These are phyloP conservation scores for Sporothrix protearum DNA, from an alignment of 2,329 filamentous ascomycete genomes.

Conservation along the genomic window DNA sequence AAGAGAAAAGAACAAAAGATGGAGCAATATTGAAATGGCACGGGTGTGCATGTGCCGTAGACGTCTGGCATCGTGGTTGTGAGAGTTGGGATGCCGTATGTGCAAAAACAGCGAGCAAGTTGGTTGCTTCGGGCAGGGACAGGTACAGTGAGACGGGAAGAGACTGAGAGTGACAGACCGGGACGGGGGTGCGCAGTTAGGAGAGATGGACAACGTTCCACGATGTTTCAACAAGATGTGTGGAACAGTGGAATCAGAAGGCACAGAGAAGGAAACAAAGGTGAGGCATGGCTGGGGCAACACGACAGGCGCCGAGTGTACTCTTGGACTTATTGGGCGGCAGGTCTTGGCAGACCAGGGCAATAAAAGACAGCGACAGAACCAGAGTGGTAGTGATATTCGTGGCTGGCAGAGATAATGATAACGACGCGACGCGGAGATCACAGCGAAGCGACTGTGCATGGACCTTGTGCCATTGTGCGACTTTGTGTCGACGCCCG, in stretches of 20 bases:
- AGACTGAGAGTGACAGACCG: neutral
- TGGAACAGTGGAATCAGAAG: neutral
- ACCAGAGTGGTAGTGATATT: neutral
- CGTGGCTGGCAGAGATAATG: neutral
- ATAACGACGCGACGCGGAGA: neutral
- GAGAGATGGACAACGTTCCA: neutral
- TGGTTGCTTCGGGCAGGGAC: neutral
- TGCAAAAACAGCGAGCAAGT: neutral
- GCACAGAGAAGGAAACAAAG: neutral
- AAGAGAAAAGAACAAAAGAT: neutral
- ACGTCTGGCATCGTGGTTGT: neutral
- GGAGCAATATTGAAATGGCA: neutral
- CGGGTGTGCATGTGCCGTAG: neutral
- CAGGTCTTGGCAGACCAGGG: conserved; percentile 11
- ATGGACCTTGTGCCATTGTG: neutral
- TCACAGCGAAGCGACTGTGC: conserved; percentile 4
- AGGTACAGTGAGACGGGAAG: neutral
- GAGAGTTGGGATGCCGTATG: neutral
- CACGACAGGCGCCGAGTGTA: conserved; percentile 7
- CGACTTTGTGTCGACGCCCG: neutral
- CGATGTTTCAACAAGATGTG: neutral
- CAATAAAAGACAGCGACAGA: neutral
- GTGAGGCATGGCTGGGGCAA: neutral
- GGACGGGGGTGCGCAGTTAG: neutral
- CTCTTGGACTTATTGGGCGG: neutral